A percentile compares a stretch with the other conserved stretches of the same genome.
Evolutionary conservation across 2,329 filamentous ascomycete genomes (phyloP).

Genomic region (Calonectria honghensis): DNA sequence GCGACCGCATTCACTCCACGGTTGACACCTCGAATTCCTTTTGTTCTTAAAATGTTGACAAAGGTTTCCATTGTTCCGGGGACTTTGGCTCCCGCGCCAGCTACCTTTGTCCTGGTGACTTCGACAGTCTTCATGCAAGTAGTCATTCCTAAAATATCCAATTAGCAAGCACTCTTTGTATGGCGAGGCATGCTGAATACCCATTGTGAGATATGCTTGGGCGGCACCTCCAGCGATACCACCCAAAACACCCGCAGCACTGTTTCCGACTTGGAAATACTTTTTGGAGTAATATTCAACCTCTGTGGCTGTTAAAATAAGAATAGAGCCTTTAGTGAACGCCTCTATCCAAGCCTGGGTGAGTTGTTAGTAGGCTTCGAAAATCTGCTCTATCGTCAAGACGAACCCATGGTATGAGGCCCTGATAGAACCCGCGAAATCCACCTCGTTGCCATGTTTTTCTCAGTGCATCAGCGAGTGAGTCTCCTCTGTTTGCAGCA

Average conservation of each 20-base stretch:
- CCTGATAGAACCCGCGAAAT: conserved; percentile 37
- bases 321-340: conserved; percentile 37
- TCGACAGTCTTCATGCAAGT: conserved; percentile 42
- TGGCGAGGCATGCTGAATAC: not conserved
- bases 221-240: conserved; percentile 36
- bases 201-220: conserved; percentile 41
- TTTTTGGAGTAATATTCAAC: conserved; percentile 34
- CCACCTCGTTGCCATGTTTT: conserved; percentile 36
- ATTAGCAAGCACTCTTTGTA: not conserved
- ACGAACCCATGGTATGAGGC: conserved; percentile 38
- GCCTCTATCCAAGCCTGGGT: conserved; percentile 39
- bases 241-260: conserved; percentile 22
- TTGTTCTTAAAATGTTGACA: conserved; percentile 29
- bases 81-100: conserved; percentile 10
- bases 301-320: conserved; percentile 37
- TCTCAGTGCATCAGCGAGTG: conserved; percentile 30
- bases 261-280: conserved; percentile 17
- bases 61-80: conserved; percentile 40
- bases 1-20: conserved; percentile 37
- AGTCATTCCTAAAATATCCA: conserved; percentile 20
- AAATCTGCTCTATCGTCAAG: not conserved
- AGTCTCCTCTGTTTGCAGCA: conserved; percentile 30
- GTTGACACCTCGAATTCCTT: conserved; percentile 38
- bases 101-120: conserved; percentile 34
- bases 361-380: not conserved